Conservation (phyloP, 441 rosid genomes). For the Breynia disticha region DNA sequence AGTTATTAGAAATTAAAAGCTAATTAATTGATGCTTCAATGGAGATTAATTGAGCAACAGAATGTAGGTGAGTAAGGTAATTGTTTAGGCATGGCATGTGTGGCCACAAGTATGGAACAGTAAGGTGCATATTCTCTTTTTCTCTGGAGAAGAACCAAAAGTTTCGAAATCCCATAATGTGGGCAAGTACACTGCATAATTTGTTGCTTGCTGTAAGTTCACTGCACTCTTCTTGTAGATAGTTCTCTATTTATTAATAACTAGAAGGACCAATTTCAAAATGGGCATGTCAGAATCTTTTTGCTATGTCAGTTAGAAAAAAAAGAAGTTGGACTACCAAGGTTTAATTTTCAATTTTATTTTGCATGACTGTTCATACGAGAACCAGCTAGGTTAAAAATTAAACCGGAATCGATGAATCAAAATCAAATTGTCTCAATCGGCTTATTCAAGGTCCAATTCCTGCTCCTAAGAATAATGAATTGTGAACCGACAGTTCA, state of each 20-base stretch:
- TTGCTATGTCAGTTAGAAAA: not conserved
- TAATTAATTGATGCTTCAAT: too few species aligned
- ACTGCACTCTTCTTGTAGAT: conserved; percentile 6
- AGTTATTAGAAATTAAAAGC: too few species aligned
- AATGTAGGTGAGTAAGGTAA: not conserved
- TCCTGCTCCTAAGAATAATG: too few species aligned
- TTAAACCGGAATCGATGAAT: too few species aligned
- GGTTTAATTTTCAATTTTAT: not conserved
- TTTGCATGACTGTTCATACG: not conserved
- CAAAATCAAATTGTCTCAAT: too few species aligned
- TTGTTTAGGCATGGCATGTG: conserved; percentile 7
- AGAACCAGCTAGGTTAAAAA: too few species aligned
- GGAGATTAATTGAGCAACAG: not conserved
- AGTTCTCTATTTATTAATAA: not conserved
- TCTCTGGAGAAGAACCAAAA: conserved; percentile 1
- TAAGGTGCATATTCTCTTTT: not conserved
- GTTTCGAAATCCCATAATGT: conserved; percentile 13
- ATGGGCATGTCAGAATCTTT: not conserved
- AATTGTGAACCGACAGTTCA: too few species aligned
- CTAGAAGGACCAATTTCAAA: not conserved
- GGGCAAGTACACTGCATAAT: conserved; percentile 10
- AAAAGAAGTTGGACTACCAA: not conserved
- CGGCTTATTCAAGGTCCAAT: too few species aligned
- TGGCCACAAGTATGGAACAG: conserved; percentile 5
- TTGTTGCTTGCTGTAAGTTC: conserved; percentile 3